Evolutionary conservation across 2,329 filamentous ascomycete genomes (phyloP).

Genomic region (Clonostachys sp.): DNA sequence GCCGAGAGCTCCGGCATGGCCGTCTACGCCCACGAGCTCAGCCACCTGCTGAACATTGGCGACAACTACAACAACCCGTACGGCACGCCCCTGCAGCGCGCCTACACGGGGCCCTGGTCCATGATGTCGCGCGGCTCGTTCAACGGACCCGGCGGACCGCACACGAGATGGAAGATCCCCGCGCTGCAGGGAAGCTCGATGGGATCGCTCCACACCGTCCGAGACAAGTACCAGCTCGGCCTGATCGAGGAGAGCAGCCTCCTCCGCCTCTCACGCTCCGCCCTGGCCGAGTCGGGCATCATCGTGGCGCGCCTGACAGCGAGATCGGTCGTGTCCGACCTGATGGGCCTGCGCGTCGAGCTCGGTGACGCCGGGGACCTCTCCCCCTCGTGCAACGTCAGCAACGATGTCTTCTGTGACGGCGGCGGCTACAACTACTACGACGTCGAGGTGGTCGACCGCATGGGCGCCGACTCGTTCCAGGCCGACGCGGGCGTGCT

Average conservation of each 20-base stretch:
- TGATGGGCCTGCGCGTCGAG: constrained; percentile 42
- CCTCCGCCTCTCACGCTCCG: constrained; percentile 35
- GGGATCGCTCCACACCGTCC: constrained; percentile 46
- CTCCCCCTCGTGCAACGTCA: constrained; percentile 34
- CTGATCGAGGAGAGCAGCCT: constrained; percentile 36
- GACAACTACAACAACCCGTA: constrained; percentile 55
- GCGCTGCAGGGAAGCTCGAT: constrained; percentile 40
- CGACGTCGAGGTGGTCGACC: constrained; percentile 46
- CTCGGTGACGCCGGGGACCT: constrained; percentile 32
- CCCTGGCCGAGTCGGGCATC: constrained; percentile 33
- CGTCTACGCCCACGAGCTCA: constrained; percentile 48
- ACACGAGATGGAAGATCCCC: constrained; percentile 47
- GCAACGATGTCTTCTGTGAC: constrained; percentile 40
- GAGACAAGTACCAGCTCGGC: constrained; percentile 47
- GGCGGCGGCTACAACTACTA: constrained; percentile 45
- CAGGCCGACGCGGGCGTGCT: constrained; percentile 45
- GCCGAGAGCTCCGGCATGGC: constrained; percentile 47
- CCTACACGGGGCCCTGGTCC: constrained; percentile 45
- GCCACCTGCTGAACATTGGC: constrained; percentile 44
- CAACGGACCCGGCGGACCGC: constrained; percentile 48
- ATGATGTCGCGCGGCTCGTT: constrained; percentile 49
- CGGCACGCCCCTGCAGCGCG: constrained; percentile 33
- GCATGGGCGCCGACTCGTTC: constrained; percentile 50
- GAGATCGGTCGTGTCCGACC: constrained; percentile 32
- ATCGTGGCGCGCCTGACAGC: constrained; percentile 41